These are phyloP conservation scores for Knoxia roxburghii DNA, from an alignment of 257 asterid species.

Conservation along the genomic window DNA sequence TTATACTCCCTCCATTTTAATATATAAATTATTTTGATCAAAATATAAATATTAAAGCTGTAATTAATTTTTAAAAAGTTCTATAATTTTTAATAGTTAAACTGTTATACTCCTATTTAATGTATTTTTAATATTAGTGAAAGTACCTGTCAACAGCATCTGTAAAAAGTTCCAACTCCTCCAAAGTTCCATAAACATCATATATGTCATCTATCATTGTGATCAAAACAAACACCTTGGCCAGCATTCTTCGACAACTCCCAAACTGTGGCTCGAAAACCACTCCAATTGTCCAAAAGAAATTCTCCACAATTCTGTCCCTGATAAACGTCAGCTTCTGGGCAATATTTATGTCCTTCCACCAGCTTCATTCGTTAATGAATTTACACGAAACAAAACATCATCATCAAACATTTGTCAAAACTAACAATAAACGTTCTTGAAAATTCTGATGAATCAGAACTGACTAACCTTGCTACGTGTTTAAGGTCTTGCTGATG, in stretches of 20 bases:
- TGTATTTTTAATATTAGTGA: too few species aligned
- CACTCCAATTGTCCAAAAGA: slow-evolving; percentile 17
- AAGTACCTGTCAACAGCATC: slow-evolving; percentile 12
- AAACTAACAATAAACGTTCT: too few species aligned
- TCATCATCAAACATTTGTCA: too few species aligned
- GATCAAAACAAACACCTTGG: slow-evolving; percentile 10
- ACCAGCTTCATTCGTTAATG: slow-evolving; percentile 17
- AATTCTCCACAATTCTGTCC: slow-evolving; percentile 19
- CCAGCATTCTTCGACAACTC: slow-evolving; percentile 15
- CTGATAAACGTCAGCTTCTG: slow-evolving; percentile 11
- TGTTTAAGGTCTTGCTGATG: slow-evolving; percentile 13
- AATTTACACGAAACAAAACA: neutral
- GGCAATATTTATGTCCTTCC: slow-evolving; percentile 9
- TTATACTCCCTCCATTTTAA: too few species aligned
- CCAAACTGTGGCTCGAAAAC: slow-evolving; percentile 4
- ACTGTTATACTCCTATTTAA: too few species aligned
- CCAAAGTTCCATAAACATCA: slow-evolving; percentile 21
- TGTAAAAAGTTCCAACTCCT: slow-evolving; percentile 17
- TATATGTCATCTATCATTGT: slow-evolving; percentile 13
- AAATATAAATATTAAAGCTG: too few species aligned
- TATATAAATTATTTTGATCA: too few species aligned
- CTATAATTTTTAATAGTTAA: too few species aligned
- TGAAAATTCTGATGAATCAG: too few species aligned
- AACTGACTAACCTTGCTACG: slow-evolving; percentile 4
- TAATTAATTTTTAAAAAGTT: too few species aligned